Percentiles rank a stretch among this genome's conserved stretches.
phyloP scores from a whole-genome alignment of 768 basidiomycete genomes.

The Rhodotorula taiwanensis region DNA sequence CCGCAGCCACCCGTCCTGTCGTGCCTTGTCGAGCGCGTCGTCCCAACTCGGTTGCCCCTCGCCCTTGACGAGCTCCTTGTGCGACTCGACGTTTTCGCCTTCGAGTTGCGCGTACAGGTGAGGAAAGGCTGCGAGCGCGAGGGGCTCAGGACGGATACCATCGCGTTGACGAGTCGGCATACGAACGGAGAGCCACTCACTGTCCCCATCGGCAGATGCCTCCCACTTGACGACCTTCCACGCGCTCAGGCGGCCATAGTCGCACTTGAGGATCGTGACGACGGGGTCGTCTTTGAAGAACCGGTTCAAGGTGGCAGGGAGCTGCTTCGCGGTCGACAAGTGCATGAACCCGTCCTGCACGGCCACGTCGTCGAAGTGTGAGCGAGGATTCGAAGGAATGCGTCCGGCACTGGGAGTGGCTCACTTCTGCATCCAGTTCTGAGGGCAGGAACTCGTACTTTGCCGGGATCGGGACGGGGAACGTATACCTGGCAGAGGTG shows the following conservation, averaged over 20 bases:
- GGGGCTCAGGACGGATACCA: not conserved
- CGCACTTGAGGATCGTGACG: conserved; percentile 42
- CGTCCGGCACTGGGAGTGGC: not conserved
- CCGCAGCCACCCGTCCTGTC: conserved; percentile 40
- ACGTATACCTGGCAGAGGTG: conserved; percentile 12
- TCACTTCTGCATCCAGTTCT: conserved; percentile 40
- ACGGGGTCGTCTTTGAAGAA: conserved; percentile 44
- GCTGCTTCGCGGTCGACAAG: conserved; percentile 40
- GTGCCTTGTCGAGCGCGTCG: conserved; percentile 33
- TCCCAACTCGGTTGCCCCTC: conserved; percentile 38
- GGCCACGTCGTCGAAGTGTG: not conserved
- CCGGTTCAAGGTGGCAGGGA: conserved; percentile 41
- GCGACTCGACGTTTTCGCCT: conserved; percentile 44
- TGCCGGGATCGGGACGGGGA: conserved; percentile 43
- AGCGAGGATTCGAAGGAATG: not conserved
- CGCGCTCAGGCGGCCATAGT: conserved; percentile 38
- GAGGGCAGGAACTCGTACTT: conserved; percentile 39
- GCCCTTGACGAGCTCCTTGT: conserved; percentile 40
- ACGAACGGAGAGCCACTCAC: not conserved
- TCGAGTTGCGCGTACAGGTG: conserved; percentile 44
- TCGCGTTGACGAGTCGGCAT: too few relatives aligned
- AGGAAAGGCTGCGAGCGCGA: conserved; percentile 38
- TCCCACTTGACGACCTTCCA: conserved; percentile 45
- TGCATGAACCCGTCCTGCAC: conserved; percentile 45
- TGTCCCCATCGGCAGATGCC: conserved; percentile 3